Conservation (phyloP, 768 basidiomycete species). For the Macrolepiota fuliginosa region DNA sequence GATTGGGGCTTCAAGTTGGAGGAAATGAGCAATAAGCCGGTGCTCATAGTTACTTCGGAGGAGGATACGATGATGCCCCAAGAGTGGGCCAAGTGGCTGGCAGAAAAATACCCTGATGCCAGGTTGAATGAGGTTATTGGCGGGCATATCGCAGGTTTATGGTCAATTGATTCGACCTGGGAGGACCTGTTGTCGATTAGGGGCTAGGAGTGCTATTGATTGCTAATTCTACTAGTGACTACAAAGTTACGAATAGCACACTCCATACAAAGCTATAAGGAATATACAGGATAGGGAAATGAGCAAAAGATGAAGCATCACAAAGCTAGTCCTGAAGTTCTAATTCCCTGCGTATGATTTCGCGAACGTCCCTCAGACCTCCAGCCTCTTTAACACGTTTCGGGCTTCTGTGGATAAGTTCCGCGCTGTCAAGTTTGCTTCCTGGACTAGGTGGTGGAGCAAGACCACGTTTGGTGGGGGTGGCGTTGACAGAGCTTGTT, state of each 20-base stretch:
- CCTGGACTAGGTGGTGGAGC: constrained; percentile 46
- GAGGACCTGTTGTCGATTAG: constrained; percentile 27
- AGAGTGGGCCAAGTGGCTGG: constrained; percentile 48
- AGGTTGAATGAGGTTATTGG: constrained; percentile 40
- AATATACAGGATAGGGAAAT: constrained; percentile 8
- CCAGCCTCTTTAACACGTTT: constrained; percentile 70
- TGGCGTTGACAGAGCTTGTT: constrained; percentile 23
- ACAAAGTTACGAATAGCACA: constrained; percentile 16
- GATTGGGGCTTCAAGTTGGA: constrained; percentile 50
- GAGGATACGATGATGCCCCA: constrained; percentile 41
- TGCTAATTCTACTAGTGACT: background rate
- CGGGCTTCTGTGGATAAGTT: constrained; percentile 68
- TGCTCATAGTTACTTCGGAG: constrained; percentile 42
- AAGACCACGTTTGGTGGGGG: constrained; percentile 37
- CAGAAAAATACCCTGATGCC: constrained; percentile 42
- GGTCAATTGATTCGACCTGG: constrained; percentile 47
- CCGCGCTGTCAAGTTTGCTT: constrained; percentile 57
- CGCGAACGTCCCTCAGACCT: constrained; percentile 75
- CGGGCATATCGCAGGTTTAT: constrained; percentile 47
- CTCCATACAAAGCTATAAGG: constrained; percentile 15
- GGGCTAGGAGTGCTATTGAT: background rate
- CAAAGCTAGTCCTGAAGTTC: constrained; percentile 59
- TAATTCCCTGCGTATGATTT: constrained; percentile 77
- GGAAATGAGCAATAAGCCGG: constrained; percentile 42
- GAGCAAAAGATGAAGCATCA: constrained; percentile 30